Conservation (phyloP, 2,329 filamentous ascomycete genomes). For the Thielaviopsis populi region DNA sequence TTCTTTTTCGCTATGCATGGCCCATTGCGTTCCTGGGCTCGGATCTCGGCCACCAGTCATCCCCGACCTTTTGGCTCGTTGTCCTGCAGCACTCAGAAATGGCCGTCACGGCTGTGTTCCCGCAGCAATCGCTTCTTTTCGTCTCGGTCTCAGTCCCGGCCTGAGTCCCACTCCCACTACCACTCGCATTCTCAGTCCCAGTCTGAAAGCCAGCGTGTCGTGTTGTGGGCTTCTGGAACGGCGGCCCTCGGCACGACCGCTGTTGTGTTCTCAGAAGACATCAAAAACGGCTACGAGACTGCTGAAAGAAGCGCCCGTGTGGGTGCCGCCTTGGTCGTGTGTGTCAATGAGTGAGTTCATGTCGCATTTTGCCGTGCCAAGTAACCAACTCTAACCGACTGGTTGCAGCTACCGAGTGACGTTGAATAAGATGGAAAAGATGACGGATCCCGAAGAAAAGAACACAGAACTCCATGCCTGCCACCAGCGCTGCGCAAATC, state of each 20-base stretch:
- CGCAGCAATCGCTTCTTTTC: slow-evolving; percentile 10
- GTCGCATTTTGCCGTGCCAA: not conserved
- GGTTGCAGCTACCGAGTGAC: slow-evolving; percentile 65
- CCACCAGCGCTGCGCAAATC: slow-evolving; percentile 80
- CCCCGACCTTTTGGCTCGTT: not conserved
- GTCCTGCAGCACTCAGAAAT: not conserved
- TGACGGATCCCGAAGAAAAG: slow-evolving; percentile 48
- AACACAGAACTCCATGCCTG: slow-evolving; percentile 61
- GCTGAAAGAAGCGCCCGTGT: slow-evolving; percentile 68
- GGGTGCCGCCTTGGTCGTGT: slow-evolving; percentile 55
- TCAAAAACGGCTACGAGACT: slow-evolving; percentile 61
- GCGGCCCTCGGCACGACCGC: slow-evolving; percentile 34
- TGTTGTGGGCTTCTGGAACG: slow-evolving; percentile 38
- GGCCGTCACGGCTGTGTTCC: not conserved
- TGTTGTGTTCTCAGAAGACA: slow-evolving; percentile 48
- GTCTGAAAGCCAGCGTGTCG: slow-evolving; percentile 19
- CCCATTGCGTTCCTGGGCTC: slow-evolving; percentile 14
- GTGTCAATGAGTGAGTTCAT: slow-evolving; percentile 64
- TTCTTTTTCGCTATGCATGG: slow-evolving; percentile 6
- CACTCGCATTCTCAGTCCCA: not conserved
- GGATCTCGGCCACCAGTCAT: slow-evolving; percentile 6
- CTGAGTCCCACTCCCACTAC: not conserved
- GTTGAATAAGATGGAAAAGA: slow-evolving; percentile 52
- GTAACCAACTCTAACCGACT: slow-evolving; percentile 5
- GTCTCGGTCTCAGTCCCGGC: not conserved